A percentile compares a stretch with the other conserved stretches of the same genome.
Conservation (phyloP, 2,329 filamentous ascomycete genomes). For the Talaromyces atroroseus region DNA sequence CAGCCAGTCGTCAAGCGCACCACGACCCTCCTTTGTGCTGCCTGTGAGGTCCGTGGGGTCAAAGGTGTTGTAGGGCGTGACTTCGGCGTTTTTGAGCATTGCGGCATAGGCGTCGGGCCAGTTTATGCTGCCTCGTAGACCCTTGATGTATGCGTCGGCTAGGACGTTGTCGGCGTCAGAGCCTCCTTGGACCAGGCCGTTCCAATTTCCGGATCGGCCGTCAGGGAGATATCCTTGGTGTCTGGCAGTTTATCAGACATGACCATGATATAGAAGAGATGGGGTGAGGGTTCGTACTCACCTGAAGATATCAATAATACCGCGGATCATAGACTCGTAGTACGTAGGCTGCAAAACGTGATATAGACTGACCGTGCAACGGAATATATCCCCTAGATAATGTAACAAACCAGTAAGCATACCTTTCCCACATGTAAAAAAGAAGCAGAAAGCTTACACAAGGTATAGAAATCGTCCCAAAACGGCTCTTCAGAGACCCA, state of each 20-base stretch:
- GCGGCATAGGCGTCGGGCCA: conserved; percentile 60
- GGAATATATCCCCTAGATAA: conserved; percentile 56
- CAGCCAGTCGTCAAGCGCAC: conserved; percentile 65
- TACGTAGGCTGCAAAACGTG: conserved; percentile 59
- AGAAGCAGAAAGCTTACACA: conserved; percentile 30
- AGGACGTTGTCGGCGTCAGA: conserved; percentile 67
- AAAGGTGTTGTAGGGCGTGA: conserved; percentile 56
- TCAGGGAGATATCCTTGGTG: conserved; percentile 58
- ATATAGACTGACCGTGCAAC: conserved; percentile 60
- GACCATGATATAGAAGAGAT: not conserved
- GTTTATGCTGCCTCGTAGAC: conserved; percentile 56
- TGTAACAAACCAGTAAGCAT: conserved; percentile 13
- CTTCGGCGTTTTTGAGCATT: conserved; percentile 63
- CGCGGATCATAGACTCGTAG: conserved; percentile 62
- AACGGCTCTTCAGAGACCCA: conserved; percentile 63
- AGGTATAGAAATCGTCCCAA: conserved; percentile 65
- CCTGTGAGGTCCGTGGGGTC: conserved; percentile 50
- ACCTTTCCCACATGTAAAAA: not conserved
- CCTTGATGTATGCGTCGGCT: conserved; percentile 67
- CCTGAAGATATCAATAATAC: conserved; percentile 63
- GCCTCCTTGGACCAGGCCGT: conserved; percentile 58
- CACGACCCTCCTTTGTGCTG: conserved; percentile 63
- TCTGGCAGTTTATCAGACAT: conserved; percentile 7
- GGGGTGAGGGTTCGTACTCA: conserved; percentile 30
- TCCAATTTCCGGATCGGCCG: conserved; percentile 62